Percentiles rank a stretch among this genome's conserved stretches.
These are phyloP conservation scores for Pogostemon cablin DNA, from an alignment of 257 asterid species.

Conservation along the genomic window DNA sequence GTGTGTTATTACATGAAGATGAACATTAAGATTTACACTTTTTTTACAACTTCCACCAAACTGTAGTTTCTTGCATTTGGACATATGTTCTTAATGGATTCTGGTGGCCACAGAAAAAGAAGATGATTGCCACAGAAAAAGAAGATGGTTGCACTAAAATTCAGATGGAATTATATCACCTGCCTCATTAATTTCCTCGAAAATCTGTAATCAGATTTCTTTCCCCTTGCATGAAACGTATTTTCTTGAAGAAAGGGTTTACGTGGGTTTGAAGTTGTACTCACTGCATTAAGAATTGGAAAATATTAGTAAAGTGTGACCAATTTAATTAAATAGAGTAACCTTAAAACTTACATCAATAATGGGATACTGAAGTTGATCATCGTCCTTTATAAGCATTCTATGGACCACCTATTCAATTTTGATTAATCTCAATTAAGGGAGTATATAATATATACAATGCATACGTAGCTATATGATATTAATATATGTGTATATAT, in stretches of 20 bases:
- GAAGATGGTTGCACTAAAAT: constrained; percentile 2
- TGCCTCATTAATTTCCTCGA: constrained; percentile 19
- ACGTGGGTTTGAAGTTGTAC: no score
- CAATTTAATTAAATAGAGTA: not conserved
- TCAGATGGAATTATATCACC: constrained; percentile 24
- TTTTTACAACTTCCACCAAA: constrained; percentile 34
- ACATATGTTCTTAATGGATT: constrained; percentile 28
- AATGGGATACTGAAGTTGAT: not conserved
- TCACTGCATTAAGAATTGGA: no score
- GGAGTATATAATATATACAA: not conserved
- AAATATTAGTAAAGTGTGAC: no score
- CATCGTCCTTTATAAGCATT: constrained; percentile 1
- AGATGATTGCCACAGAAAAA: not conserved
- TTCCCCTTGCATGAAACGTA: constrained; percentile 4
- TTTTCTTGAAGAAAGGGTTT: not conserved
- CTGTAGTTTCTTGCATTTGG: constrained; percentile 23
- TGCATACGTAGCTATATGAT: not conserved
- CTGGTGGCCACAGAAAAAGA: constrained; percentile 32
- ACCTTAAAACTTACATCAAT: constrained; percentile 13
- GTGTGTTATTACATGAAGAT: not conserved
- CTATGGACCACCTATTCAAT: not conserved
- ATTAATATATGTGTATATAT: no score
- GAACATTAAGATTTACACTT: not conserved
- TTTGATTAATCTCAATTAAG: not conserved
- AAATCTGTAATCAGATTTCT: not conserved